Evolutionary conservation across 495 filamentous ascomycete genomes (phyloP).

Genomic region (Neurospora intermedia): DNA sequence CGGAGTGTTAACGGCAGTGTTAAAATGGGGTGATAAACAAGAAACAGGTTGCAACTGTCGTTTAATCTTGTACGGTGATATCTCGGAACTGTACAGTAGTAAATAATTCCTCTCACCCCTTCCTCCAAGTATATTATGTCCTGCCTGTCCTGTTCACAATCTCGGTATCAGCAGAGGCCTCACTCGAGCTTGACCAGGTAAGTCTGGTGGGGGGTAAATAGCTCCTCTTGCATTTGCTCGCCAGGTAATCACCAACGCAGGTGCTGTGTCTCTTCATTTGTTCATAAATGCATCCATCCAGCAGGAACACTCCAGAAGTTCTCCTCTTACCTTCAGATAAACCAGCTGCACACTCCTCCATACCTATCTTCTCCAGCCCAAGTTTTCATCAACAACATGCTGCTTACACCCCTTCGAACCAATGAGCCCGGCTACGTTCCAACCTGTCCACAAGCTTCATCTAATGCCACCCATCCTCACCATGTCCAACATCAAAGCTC

Average conservation of each 20-base stretch:
- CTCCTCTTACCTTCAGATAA: neutral
- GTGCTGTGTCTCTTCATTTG: neutral
- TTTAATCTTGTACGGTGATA: neutral
- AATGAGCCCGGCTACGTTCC: neutral
- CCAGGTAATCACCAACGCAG: neutral
- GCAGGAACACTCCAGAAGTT: neutral
- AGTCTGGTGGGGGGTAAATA: neutral
- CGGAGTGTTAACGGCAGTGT: neutral
- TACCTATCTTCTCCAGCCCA: neutral
- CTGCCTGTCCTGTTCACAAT: neutral
- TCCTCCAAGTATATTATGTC: neutral
- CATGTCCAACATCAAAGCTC: neutral
- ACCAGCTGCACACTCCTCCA: neutral
- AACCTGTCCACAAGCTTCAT: neutral
- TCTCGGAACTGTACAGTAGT: neutral
- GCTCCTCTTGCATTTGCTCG: neutral
- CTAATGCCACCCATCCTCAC: slow-evolving; percentile 8
- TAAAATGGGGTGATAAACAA: neutral
- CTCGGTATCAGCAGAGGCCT: neutral
- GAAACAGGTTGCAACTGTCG: neutral
- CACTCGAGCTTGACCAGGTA: neutral
- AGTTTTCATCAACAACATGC: neutral
- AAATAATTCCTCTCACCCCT: neutral
- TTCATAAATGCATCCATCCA: neutral
- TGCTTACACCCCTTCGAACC: neutral